These are phyloP conservation scores for Metschnikowia koreensis DNA, from an alignment of 805 yeast species.

Conservation along the genomic window DNA sequence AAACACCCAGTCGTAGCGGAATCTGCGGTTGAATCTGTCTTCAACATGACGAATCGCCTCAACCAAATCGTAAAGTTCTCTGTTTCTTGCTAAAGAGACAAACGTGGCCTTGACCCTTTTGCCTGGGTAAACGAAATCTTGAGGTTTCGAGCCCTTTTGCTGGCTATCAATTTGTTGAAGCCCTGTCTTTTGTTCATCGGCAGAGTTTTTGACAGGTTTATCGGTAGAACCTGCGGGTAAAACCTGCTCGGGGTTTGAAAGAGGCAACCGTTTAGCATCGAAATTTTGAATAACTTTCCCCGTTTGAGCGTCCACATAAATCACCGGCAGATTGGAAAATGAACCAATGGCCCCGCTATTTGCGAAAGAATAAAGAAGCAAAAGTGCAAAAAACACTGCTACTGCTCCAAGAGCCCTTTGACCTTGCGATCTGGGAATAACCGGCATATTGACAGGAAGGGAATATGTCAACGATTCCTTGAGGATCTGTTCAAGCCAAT, in stretches of 20 bases:
- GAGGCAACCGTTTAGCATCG: not conserved
- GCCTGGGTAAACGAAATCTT: constrained; percentile 12
- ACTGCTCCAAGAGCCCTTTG: constrained; percentile 4
- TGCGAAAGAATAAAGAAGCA: not conserved
- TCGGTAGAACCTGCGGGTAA: not conserved
- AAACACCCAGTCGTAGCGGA: constrained; percentile 28
- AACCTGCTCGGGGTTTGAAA: not conserved
- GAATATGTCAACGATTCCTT: not conserved
- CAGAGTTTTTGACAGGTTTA: constrained; percentile 9
- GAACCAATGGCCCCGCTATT: not conserved
- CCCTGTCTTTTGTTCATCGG: constrained; percentile 8
- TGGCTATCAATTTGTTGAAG: constrained; percentile 10
- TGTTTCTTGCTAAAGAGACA: constrained; percentile 18
- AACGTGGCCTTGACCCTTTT: constrained; percentile 16
- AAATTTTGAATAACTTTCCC: constrained; percentile 11
- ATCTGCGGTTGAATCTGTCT: constrained; percentile 21
- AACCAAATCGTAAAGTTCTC: constrained; percentile 14
- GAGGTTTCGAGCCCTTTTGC: not conserved
- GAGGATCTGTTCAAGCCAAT: not conserved
- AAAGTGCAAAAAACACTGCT: constrained; percentile 7
- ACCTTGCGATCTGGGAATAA: constrained; percentile 1
- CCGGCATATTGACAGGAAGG: not conserved
- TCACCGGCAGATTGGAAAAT: constrained; percentile 4
- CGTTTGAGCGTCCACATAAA: constrained; percentile 19
- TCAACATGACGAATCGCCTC: constrained; percentile 24